phyloP scores from a whole-genome alignment of 2,329 filamentous ascomycete genomes.

The Alternaria conjuncta region DNA sequence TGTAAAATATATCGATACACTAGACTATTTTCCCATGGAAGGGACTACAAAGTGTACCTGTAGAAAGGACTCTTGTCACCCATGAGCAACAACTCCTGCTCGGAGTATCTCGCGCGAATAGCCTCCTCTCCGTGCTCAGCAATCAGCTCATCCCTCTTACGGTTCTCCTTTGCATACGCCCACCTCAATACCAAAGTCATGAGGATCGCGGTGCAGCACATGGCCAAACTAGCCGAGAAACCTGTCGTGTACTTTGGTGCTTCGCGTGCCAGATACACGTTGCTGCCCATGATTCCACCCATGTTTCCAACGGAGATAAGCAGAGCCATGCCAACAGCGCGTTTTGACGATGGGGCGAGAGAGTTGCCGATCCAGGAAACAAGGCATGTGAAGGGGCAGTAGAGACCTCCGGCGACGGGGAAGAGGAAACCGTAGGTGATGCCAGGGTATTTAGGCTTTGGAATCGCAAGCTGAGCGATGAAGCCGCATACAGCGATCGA shows the following conservation, averaged over 20 bases:
- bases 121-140: slow-evolving; percentile 40
- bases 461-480: slow-evolving; percentile 58
- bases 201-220: slow-evolving; percentile 55
- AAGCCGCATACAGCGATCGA: slow-evolving; percentile 61
- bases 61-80: slow-evolving; percentile 53
- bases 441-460: slow-evolving; percentile 50
- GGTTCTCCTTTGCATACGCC: slow-evolving; percentile 51
- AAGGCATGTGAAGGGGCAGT: slow-evolving; percentile 47
- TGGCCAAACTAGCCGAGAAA: slow-evolving; percentile 57
- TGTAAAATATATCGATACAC: not conserved
- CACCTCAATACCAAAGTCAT: slow-evolving; percentile 50
- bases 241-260: slow-evolving; percentile 59
- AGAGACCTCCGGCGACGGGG: slow-evolving; percentile 44
- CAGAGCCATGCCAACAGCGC: slow-evolving; percentile 59
- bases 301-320: slow-evolving; percentile 57
- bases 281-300: slow-evolving; percentile 51
- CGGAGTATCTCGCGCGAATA: slow-evolving; percentile 47
- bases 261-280: slow-evolving; percentile 59
- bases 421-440: slow-evolving; percentile 55
- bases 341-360: slow-evolving; percentile 43
- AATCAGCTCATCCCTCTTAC: slow-evolving; percentile 33
- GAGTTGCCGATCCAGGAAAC: slow-evolving; percentile 47
- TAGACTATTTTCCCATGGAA: not conserved
- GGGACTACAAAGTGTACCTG: slow-evolving; percentile 42
- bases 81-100: slow-evolving; percentile 50